A percentile compares a stretch with the other conserved stretches of the same genome.
These are phyloP conservation scores for Paecilomyces niveus DNA, from an alignment of 2,329 filamentous ascomycete genomes.

Conservation along the genomic window DNA sequence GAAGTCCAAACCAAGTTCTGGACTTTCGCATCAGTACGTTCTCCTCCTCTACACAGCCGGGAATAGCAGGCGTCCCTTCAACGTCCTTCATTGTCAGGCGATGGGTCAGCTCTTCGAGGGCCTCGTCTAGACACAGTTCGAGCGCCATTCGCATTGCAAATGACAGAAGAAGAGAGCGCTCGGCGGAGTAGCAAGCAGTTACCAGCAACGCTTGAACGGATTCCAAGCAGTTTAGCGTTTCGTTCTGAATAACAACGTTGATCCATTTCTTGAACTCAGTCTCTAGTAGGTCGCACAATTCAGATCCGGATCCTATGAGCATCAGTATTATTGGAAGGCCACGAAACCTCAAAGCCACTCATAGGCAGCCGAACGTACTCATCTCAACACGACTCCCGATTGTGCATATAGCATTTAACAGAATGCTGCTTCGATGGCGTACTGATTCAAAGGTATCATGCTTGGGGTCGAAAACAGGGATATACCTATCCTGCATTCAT, in stretches of 20 bases:
- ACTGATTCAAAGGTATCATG: conserved; percentile 43
- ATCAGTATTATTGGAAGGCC: neutral
- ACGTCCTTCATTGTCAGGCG: conserved; percentile 19
- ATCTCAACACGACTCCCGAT: conserved; percentile 43
- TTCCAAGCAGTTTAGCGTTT: conserved; percentile 36
- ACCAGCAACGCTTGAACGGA: conserved; percentile 47
- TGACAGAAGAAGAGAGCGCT: conserved; percentile 44
- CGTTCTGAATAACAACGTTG: conserved; percentile 38
- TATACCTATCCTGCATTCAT: conserved; percentile 38
- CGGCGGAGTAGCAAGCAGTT: conserved; percentile 47
- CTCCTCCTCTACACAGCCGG: conserved; percentile 10
- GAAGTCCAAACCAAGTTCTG: conserved; percentile 47
- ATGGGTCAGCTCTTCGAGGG: conserved; percentile 34
- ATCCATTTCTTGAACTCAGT: conserved; percentile 40
- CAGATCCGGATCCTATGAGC: conserved; percentile 17
- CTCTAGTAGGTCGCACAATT: conserved; percentile 37
- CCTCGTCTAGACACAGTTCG: conserved; percentile 40
- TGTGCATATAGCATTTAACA: conserved; percentile 47
- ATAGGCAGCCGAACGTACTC: conserved; percentile 9
- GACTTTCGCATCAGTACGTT: conserved; percentile 36
- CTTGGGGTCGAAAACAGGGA: conserved; percentile 42
- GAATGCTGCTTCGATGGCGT: conserved; percentile 40
- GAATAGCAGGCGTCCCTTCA: conserved; percentile 9
- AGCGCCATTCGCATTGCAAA: conserved; percentile 47
- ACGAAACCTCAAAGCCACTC: neutral